Evolutionary conservation across 2,329 filamentous ascomycete genomes (phyloP), one percentile per base, ranked within the genome.

Genomic region (Xylariaceae sp.): DNA sequence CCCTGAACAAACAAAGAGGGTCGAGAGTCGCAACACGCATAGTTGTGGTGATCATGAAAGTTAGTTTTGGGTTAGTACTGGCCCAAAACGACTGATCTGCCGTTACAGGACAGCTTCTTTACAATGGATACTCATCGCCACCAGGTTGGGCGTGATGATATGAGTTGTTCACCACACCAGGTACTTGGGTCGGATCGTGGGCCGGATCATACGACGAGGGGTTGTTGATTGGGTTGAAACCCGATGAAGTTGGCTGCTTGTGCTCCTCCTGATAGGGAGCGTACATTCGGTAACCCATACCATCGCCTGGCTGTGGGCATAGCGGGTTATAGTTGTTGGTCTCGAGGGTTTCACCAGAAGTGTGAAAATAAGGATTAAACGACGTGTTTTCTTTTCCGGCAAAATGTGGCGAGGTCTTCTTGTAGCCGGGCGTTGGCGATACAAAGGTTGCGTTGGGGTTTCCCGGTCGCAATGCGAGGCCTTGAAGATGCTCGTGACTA

Each of bases 361-460:
- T 51, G 23, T 69, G 66, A 34, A 73, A 54, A 56, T 72, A 71
- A 4, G 68, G 69, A 56, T 70, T 71, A 18, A 64, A 63, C 8
- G 68, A 62, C 39, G 67, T 65, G 63, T 74, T 74, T 62, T 74
- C 73, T 53, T 74, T 74, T 50, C 68, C 69, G 49, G 55, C 57
- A 55, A 66, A 70, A 7, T 61, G 62, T 30, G 68, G 51, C 2
- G 65, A 62, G 7, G 69, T 65, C 60, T 62, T 64, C 42, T 72
- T 73, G 23, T 68, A 57, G 18, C 59, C 58, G n/a, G 66, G 60
- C 7, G 63, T 69, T 2, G 73, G 64, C 17, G 72, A 70, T 8
- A 64, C 61, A 52, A 71, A 69, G 30, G 67, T 67, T 37, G 76
- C 63, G 59, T 74, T 77, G 13, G 76, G 72, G 53, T 76, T 74